These are phyloP conservation scores for Paraphaeosphaeria sporulosa DNA, from an alignment of 2,329 filamentous ascomycete genomes.

Conservation along the genomic window DNA sequence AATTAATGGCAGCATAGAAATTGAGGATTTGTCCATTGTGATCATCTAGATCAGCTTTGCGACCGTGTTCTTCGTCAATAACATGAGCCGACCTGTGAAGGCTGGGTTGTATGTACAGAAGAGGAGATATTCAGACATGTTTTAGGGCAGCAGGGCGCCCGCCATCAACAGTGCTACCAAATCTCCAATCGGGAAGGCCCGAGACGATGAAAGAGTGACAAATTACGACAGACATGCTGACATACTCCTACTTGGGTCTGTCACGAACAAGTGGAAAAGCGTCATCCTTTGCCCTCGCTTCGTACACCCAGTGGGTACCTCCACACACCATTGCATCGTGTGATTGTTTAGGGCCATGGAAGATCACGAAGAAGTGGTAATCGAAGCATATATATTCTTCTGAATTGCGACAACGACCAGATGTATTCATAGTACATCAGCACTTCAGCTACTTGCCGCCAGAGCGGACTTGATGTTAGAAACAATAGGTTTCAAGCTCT, in stretches of 20 bases:
- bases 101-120: neutral
- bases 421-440: neutral
- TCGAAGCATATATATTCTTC: neutral
- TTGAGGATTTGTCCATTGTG: too few species aligned
- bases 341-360: neutral
- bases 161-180: neutral
- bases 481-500: slow-evolving; percentile 41
- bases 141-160: neutral
- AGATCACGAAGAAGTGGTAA: neutral
- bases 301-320: neutral
- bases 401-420: neutral
- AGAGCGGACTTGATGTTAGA: slow-evolving; percentile 30
- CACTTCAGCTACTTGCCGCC: neutral
- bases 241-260: neutral
- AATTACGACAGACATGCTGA: neutral
- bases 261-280: neutral
- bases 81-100: too few species aligned
- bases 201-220: neutral
- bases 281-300: neutral
- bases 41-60: too few species aligned
- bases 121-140: neutral
- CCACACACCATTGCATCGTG: neutral
- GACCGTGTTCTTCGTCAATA: too few species aligned
- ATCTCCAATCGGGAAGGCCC: neutral
- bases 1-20: too few species aligned